A percentile compares a stretch with the other conserved stretches of the same genome.
phyloP scores from a whole-genome alignment of 441 rosid species.

The Pelargonium myrrhifolium region DNA sequence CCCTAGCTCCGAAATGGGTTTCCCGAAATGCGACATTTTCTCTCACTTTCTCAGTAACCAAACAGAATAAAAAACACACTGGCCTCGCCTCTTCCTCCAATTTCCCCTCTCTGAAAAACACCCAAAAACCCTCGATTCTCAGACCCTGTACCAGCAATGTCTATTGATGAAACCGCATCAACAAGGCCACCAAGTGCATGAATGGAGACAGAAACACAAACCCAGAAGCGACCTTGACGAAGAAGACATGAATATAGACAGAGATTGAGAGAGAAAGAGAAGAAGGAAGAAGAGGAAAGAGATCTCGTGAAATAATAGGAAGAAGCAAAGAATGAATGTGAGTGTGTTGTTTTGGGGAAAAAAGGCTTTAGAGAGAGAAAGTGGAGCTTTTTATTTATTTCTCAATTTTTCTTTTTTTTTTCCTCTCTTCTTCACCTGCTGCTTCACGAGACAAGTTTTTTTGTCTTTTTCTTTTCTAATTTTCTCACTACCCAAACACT shows the following conservation, averaged over 20 bases:
- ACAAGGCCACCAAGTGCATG: slow-evolving; percentile 1
- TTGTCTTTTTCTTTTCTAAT: too few relatives aligned
- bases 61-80: slow-evolving; percentile 1
- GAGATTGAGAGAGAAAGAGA: slow-evolving; percentile 9
- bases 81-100: neutral
- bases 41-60: slow-evolving; percentile 2
- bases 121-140: neutral
- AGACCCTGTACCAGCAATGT: slow-evolving; percentile 34
- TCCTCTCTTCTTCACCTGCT: too few relatives aligned
- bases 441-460: too few relatives aligned
- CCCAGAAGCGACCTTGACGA: slow-evolving; percentile 26
- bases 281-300: slow-evolving; percentile 11
- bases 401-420: too few relatives aligned
- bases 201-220: slow-evolving; percentile 18
- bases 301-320: slow-evolving; percentile 64
- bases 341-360: slow-evolving; percentile 6
- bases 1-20: neutral
- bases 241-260: too few relatives aligned
- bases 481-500: too few relatives aligned
- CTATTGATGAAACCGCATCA: too few relatives aligned
- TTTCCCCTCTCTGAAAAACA: neutral
- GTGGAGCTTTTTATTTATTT: too few relatives aligned
- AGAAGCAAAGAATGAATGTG: slow-evolving; percentile 67
- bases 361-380: neutral
- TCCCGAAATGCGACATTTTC: slow-evolving; percentile 7